Conservation (phyloP, 768 basidiomycete genomes). For the Lentinus brumalis region DNA sequence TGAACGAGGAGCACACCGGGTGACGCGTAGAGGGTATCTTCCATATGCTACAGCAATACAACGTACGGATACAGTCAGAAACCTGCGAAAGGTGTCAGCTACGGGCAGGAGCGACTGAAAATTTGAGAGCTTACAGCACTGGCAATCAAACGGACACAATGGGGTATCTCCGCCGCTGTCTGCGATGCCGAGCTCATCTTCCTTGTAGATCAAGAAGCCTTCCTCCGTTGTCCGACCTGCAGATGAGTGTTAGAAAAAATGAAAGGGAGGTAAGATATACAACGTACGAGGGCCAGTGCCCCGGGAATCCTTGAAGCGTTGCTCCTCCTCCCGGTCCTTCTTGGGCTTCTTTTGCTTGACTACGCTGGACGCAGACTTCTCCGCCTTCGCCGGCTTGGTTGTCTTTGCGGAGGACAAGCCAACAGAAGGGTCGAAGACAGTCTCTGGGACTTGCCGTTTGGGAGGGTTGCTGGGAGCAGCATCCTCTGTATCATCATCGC, state of each 20-base stretch:
- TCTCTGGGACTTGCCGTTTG: slow-evolving; percentile 50
- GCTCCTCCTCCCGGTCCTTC: slow-evolving; percentile 40
- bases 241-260: slow-evolving; percentile 14
- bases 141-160: slow-evolving; percentile 86
- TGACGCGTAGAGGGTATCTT: slow-evolving; percentile 5
- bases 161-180: slow-evolving; percentile 81
- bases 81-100: neutral
- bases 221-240: slow-evolving; percentile 79
- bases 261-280: slow-evolving; percentile 1
- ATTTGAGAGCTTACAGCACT: slow-evolving; percentile 65
- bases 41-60: slow-evolving; percentile 10
- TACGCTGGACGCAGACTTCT: slow-evolving; percentile 14
- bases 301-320: slow-evolving; percentile 72
- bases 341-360: slow-evolving; percentile 29
- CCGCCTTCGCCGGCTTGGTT: slow-evolving; percentile 34
- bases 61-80: slow-evolving; percentile 17
- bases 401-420: slow-evolving; percentile 36
- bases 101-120: neutral
- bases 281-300: slow-evolving; percentile 69
- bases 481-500: slow-evolving; percentile 18
- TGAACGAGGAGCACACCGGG: neutral
- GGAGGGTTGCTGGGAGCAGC: slow-evolving; percentile 21
- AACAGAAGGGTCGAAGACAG: slow-evolving; percentile 65
- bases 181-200: slow-evolving; percentile 76
- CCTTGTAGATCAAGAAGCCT: slow-evolving; percentile 78